phyloP scores from a whole-genome alignment of 2,329 filamentous ascomycete species.

The Capronia epimyces region DNA sequence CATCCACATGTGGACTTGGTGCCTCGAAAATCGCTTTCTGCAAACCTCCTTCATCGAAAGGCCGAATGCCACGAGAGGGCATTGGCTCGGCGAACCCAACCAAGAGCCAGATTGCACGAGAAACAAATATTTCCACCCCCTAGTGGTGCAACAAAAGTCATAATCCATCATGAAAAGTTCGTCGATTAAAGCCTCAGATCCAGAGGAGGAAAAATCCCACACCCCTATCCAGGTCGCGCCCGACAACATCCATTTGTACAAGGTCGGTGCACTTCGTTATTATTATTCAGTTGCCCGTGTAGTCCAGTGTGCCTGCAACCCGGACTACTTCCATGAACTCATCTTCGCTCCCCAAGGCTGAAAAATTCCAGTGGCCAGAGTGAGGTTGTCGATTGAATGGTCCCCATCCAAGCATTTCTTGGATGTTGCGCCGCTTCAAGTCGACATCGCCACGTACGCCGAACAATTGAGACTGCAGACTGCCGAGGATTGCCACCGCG shows the following conservation, averaged over 20 bases:
- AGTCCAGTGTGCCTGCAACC: constrained; percentile 39
- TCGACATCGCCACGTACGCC: constrained; percentile 38
- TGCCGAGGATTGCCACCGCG: constrained; percentile 41
- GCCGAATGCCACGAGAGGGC: not conserved
- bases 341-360: constrained; percentile 37
- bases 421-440: constrained; percentile 29
- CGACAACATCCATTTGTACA: constrained; percentile 14
- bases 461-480: constrained; percentile 41
- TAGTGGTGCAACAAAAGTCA: not conserved
- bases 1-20: too few relatives aligned
- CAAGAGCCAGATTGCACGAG: not conserved
- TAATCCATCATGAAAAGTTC: not conserved
- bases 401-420: constrained; percentile 33
- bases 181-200: not conserved
- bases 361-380: constrained; percentile 41
- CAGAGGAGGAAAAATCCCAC: not conserved
- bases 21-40: too few relatives aligned
- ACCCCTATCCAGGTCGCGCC: not conserved
- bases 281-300: constrained; percentile 23
- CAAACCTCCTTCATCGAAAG: too few relatives aligned
- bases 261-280: constrained; percentile 4
- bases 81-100: not conserved
- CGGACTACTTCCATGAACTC: constrained; percentile 41
- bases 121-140: not conserved
- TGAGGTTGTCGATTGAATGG: constrained; percentile 34